These are phyloP conservation scores for Heritiera fomes DNA, from an alignment of 345 rosid genomes.

Conservation along the genomic window DNA sequence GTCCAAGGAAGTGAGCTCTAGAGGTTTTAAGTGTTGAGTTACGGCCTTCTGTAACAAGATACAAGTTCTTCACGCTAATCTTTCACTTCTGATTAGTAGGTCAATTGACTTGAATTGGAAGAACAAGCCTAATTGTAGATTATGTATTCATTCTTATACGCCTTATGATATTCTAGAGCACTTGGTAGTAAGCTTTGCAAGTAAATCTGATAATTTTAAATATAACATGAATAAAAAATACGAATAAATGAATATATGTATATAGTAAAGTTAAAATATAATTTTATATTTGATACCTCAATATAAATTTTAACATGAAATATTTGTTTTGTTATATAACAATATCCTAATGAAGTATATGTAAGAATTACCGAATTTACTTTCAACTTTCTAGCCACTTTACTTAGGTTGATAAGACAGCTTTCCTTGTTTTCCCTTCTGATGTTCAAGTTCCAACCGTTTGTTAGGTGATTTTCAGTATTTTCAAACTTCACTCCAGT, in stretches of 20 bases:
- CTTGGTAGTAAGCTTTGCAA: background rate
- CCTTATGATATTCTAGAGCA: background rate
- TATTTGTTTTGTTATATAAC: too few relatives aligned
- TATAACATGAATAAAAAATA: too few relatives aligned
- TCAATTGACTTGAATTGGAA: slow-evolving; percentile 6
- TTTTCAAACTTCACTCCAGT: background rate
- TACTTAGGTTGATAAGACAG: background rate
- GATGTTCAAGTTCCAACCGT: background rate
- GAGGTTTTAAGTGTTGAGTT: background rate
- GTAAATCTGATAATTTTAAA: too few relatives aligned
- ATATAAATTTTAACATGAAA: too few relatives aligned
- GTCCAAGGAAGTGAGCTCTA: slow-evolving; percentile 8
- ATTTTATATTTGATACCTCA: too few relatives aligned
- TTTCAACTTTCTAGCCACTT: too few relatives aligned
- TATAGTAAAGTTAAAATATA: too few relatives aligned
- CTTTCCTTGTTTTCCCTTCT: background rate
- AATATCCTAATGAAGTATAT: too few relatives aligned
- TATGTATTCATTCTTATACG: background rate
- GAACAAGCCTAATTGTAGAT: background rate
- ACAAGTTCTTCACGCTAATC: background rate
- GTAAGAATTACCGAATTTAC: too few relatives aligned
- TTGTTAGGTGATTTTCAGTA: background rate
- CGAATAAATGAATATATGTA: too few relatives aligned
- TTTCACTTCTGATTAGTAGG: slow-evolving; percentile 5
- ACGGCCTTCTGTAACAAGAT: background rate